Evolutionary conservation across 306 rosid species (phyloP).

Genomic region (Vigna radiata): DNA sequence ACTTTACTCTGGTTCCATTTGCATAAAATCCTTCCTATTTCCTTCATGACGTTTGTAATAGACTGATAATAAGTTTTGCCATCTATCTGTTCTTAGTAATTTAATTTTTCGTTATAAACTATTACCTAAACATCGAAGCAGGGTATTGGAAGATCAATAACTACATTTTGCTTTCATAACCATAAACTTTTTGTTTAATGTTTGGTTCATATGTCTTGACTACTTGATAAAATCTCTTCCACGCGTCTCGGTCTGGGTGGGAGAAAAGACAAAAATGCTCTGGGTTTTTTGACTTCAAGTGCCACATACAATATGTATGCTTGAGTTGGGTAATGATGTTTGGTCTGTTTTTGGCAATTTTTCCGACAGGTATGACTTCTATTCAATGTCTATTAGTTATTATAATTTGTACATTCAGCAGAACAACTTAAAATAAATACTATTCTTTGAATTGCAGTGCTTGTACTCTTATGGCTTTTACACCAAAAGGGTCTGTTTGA

Average conservation of each 20-base stretch:
- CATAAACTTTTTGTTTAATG: not conserved
- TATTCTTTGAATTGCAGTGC: constrained; percentile 60
- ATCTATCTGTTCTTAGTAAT: constrained; percentile 9
- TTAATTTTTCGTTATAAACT: constrained; percentile 18
- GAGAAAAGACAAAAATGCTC: constrained; percentile 74
- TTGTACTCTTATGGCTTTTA: constrained; percentile 81
- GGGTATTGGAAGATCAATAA: not conserved
- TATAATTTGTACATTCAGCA: not conserved
- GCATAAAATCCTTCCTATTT: not conserved
- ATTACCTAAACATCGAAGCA: constrained; percentile 6
- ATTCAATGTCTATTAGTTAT: constrained; percentile 12
- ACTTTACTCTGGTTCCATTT: not conserved
- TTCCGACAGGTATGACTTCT: constrained; percentile 69
- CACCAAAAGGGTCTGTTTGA: constrained; percentile 88
- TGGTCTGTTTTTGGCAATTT: constrained; percentile 76
- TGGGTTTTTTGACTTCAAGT: constrained; percentile 82
- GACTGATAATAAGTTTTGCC: not conserved
- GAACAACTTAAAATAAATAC: constrained; percentile 30
- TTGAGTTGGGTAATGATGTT: constrained; percentile 86
- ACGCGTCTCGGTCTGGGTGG: constrained; percentile 14
- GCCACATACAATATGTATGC: constrained; percentile 91
- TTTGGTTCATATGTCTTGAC: constrained; percentile 25
- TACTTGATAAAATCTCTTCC: constrained; percentile 33
- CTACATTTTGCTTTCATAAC: not conserved
- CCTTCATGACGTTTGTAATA: too few relatives aligned